phyloP scores from a whole-genome alignment of 352 stramenopile species.

The Phytophthora syringae region DNA sequence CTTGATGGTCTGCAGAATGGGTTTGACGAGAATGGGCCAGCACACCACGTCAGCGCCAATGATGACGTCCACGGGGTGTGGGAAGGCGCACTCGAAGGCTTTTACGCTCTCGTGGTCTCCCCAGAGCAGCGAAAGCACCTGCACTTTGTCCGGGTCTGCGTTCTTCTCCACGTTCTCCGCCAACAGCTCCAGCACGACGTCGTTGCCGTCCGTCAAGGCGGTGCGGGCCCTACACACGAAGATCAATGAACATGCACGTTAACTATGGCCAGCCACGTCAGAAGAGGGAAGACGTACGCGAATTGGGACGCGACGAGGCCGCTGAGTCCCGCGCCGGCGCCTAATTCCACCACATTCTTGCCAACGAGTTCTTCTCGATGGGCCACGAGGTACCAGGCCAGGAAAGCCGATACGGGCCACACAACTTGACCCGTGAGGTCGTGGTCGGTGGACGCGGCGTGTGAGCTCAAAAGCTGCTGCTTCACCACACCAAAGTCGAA shows the following conservation, averaged over 20 bases:
- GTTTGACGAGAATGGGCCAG: conserved; percentile 72
- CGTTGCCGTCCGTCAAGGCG: conserved; percentile 73
- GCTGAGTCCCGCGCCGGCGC: conserved; percentile 59
- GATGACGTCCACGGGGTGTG: conserved; percentile 57
- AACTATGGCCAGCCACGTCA: conserved; percentile 5
- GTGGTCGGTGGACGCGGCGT: conserved; percentile 70
- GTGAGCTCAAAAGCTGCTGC: conserved; percentile 56
- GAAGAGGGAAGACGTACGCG: conserved; percentile 40
- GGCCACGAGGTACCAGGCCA: conserved; percentile 54
- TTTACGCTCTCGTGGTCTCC: conserved; percentile 50
- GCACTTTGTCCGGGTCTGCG: conserved; percentile 40
- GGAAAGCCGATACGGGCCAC: conserved; percentile 72
- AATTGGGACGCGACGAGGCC: conserved; percentile 69
- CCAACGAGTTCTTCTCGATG: conserved; percentile 42
- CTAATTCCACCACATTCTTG: conserved; percentile 63
- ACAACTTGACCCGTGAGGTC: conserved; percentile 82
- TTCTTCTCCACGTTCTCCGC: conserved; percentile 47
- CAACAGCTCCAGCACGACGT: conserved; percentile 71
- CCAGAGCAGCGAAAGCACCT: conserved; percentile 54
- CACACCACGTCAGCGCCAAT: conserved; percentile 77
- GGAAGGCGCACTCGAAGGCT: conserved; percentile 54
- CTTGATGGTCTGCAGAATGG: conserved; percentile 78
- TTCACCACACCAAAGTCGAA: conserved; percentile 58
- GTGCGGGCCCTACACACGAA: conserved; percentile 46
- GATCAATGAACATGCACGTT: no score